Base-by-base conservation (phyloP, 805 yeast genomes). In the Metschnikowia reukaufii region DNA sequence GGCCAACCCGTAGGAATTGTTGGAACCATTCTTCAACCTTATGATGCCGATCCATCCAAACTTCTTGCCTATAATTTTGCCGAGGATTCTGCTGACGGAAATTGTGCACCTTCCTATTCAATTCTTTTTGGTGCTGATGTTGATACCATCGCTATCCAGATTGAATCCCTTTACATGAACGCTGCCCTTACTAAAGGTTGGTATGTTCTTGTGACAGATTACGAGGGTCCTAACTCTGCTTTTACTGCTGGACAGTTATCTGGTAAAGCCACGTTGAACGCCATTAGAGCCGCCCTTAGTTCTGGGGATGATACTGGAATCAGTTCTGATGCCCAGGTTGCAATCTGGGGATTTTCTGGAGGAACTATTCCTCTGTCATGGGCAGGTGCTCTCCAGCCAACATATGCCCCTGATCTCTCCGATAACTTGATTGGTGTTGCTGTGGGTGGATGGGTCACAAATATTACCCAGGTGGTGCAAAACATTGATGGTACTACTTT, bases 321-420 rank as follows among this genome's bases (percentile, higher is more conserved):
- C 18, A 34, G 47, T 7, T n/a, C 48, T 4, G 53, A 58, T 30
- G 63, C 70, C 21, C 39, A 46, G 23, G 57, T 54, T 17, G 58
- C 42, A 7, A 34, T 69, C 38, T 67, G 67, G 67, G 75, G 75
- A 0, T 70, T 64, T 43, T 65, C 71, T 4, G 75, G 75, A n/a
- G 74, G 73, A 8, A 58, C 70, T 1, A 48, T 68, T 25, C 70
- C 74, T 12, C 43, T 67, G 15, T 62, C 67, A 6, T 70, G 74
- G 74, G 73, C 72, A 12, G 64, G 68, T 3, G 59, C 65, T 7
- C 51, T 67, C 21, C 72, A 66, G 47, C 72, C 72, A 9, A 39
- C 49, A 1, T 70, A 70, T 46, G 73, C 74, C 4, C 67, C 68
- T 2, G 74, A 70, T 13, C 52, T 57, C 31, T 21, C 50, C 13